Base-by-base conservation (phyloP, 768 basidiomycete genomes). In the Rhizopogon vinicolor region DNA sequence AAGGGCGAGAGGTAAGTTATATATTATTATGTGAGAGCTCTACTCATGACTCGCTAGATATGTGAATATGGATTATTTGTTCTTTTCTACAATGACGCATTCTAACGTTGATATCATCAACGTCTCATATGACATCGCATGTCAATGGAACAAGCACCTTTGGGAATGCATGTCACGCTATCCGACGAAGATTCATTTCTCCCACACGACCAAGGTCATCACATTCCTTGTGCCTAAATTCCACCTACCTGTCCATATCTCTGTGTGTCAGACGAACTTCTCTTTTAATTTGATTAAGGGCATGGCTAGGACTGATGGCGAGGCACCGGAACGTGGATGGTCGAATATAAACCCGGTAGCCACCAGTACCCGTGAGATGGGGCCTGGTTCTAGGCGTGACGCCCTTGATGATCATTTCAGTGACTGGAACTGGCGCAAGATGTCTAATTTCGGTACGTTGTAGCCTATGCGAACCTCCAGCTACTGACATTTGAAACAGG, bases 41-140 rank as follows among this genome's bases (percentile, higher is more conserved):
- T 33, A 46, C 42, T 28, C 44, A 18, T 4, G 9, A 42, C 5
- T 35, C 12, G 18, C 25, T 12, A 5, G 68, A 69, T 48, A 53
- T 58, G 64, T 68, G 35, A 33, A 62, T 57, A 48, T 43, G 39
- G 69, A 72, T 28, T 68, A 58, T 33, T 58, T 68, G 1, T 51
- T 68, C 0, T 52, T 60, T 5, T 59, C 58, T n/a, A n/a, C n/a
- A n/a, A n/a, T n/a, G n/a, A 0, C 33, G 25, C 25, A 25, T 25
- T 62, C 48, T 16, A 16, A 44, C 43, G 25, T 58, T 2, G 41
- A 25, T 3, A n/a, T 53, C 1, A 12, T 66, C 33, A 33, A 41
- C 9, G 28, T 65, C 0, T 60, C 61, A 2, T 70, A 70, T 43
- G 66, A 70, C 44, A 70, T 70, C 16, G 55, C 56, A 18, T 66